Conservation (phyloP, 371 early-diverging fungal species). For the Smittium mucronatum region DNA sequence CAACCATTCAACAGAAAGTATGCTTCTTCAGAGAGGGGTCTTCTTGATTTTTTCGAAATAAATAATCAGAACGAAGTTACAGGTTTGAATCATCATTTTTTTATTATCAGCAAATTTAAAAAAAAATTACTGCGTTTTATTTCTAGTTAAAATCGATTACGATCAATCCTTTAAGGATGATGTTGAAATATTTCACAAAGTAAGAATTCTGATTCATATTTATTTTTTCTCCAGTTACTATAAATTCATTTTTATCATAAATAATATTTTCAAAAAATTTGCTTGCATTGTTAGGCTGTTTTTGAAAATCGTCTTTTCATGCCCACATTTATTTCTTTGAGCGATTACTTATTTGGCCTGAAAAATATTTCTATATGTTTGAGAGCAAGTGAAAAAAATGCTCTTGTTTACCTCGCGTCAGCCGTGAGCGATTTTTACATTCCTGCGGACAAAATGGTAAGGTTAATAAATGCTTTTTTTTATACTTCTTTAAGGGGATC, state of each 20-base stretch:
- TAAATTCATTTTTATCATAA: not conserved
- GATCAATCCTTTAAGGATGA: not conserved
- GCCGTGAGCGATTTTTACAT: constrained; percentile 97
- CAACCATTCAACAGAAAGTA: constrained; percentile 90
- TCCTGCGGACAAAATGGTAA: constrained; percentile 68
- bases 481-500: too few species aligned
- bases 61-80: constrained; percentile 14
- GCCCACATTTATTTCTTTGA: constrained; percentile 77
- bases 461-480: not conserved
- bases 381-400: constrained; percentile 45
- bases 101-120: too few species aligned
- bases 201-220: not conserved
- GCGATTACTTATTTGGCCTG: constrained; percentile 85
- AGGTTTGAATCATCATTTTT: too few species aligned
- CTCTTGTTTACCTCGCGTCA: constrained; percentile 93
- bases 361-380: constrained; percentile 56
- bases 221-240: not conserved
- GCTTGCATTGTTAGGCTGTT: not conserved
- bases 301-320: constrained; percentile 46
- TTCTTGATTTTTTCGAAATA: constrained; percentile 47
- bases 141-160: not conserved
- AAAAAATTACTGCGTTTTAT: too few species aligned
- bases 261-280: not conserved
- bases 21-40: constrained; percentile 56
- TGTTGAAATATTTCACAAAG: not conserved